Conservation (phyloP, 2,329 filamentous ascomycete species). For the Periconia sp. region DNA sequence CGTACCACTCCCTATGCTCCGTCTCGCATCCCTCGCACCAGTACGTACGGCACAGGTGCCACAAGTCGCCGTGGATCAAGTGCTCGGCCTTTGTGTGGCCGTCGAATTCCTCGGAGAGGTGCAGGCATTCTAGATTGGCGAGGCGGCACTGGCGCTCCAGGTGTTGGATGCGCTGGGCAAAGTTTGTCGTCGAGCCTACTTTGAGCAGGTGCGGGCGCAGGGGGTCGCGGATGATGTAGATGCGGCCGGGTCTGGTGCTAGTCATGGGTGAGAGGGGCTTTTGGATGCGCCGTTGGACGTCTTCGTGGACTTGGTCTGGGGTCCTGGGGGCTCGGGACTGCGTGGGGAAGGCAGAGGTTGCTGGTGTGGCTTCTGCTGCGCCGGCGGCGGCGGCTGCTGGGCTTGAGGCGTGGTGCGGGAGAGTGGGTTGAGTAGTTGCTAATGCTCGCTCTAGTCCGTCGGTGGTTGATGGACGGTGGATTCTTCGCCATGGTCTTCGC, state of each 20-base stretch:
- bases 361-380: too few species aligned
- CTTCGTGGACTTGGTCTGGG: slow-evolving; percentile 9
- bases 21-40: not conserved
- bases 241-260: not conserved
- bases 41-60: not conserved
- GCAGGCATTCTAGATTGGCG: slow-evolving; percentile 1
- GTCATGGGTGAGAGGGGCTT: slow-evolving; percentile 1
- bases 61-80: not conserved
- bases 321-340: not conserved
- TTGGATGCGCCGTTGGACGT: slow-evolving; percentile 1
- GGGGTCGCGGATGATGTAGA: slow-evolving; percentile 14
- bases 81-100: not conserved
- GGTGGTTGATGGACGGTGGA: too few species aligned
- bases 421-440: too few species aligned
- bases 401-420: too few species aligned
- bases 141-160: slow-evolving; percentile 6
- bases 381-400: too few species aligned
- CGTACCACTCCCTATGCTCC: slow-evolving; percentile 3
- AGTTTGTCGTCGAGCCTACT: slow-evolving; percentile 11
- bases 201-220: slow-evolving; percentile 9
- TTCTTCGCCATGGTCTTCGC: too few species aligned
- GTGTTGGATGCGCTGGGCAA: not conserved
- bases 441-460: too few species aligned
- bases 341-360: not conserved
- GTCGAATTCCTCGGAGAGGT: slow-evolving; percentile 1